Conservation (phyloP, 768 basidiomycete genomes). For the Lactifluus echinatus region DNA sequence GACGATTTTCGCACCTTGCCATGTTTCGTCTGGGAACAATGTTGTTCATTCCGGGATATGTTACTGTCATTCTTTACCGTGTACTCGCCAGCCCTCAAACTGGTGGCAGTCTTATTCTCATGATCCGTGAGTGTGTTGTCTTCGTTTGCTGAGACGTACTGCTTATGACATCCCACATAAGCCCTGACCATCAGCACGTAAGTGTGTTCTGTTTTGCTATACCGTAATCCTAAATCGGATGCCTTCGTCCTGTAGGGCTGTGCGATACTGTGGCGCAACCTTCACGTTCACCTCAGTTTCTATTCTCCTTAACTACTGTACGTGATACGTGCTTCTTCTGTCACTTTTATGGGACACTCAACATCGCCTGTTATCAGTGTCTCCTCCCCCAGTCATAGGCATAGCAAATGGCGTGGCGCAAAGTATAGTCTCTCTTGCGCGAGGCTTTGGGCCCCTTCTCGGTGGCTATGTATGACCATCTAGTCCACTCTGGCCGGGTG, state of each 20-base stretch:
- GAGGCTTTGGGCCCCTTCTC: conserved; percentile 81
- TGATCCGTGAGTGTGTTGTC: conserved; percentile 54
- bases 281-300: conserved; percentile 89
- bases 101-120: conserved; percentile 70
- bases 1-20: conserved; percentile 73
- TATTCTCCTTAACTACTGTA: conserved; percentile 81
- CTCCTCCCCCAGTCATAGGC: conserved; percentile 80
- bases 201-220: conserved; percentile 25
- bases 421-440: conserved; percentile 86
- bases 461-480: conserved; percentile 61
- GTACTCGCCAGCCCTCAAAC: conserved; percentile 58
- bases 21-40: conserved; percentile 87
- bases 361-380: conserved; percentile 45
- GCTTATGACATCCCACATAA: conserved; percentile 25
- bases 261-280: conserved; percentile 81
- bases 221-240: not conserved
- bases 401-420: conserved; percentile 95
- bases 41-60: conserved; percentile 85
- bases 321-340: conserved; percentile 16
- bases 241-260: conserved; percentile 42
- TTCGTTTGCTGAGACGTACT: not conserved
- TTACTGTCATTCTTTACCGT: conserved; percentile 68
- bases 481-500: conserved; percentile 6
- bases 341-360: not conserved
- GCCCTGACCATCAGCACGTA: conserved; percentile 77